These are phyloP conservation scores for Melocanna baccifera DNA, from an alignment of 176 grass and related monocot species.

Conservation along the genomic window DNA sequence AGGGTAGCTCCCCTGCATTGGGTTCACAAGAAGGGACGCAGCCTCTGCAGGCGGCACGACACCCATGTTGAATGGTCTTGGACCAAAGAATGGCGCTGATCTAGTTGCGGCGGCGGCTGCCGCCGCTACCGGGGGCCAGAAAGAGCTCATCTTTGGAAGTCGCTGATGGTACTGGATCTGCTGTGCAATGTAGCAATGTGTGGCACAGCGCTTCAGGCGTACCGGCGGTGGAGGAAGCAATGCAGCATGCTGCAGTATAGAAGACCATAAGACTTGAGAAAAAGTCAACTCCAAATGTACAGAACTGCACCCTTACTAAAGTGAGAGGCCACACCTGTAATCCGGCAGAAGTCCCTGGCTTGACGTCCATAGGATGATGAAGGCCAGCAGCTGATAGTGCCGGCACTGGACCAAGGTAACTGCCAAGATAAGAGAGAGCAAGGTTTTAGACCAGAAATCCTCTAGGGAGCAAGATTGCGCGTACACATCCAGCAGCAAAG, in stretches of 20 bases:
- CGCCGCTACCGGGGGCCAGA: conserved; percentile 52
- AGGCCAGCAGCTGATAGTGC: conserved; percentile 60
- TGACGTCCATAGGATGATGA: conserved; percentile 63
- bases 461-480: background rate
- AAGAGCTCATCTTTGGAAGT: conserved; percentile 66
- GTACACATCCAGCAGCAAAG: background rate
- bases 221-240: conserved; percentile 45
- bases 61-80: conserved; percentile 64
- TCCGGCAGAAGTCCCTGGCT: conserved; percentile 53
- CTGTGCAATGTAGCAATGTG: conserved; percentile 86
- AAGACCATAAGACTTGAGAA: background rate
- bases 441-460: conserved; percentile 30
- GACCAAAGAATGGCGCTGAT: conserved; percentile 54
- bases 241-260: conserved; percentile 54
- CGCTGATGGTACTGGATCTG: conserved; percentile 68
- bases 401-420: conserved; percentile 78
- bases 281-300: background rate
- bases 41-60: conserved; percentile 57
- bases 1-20: conserved; percentile 74
- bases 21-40: conserved; percentile 54
- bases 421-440: conserved; percentile 34
- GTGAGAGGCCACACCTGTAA: conserved; percentile 52
- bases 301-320: background rate
- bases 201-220: conserved; percentile 69
- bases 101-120: conserved; percentile 29